Percentiles rank a stretch among this genome's conserved stretches.
phyloP scores from a whole-genome alignment of 176 grass and related monocot genomes.

The Zoysia pacifica region DNA sequence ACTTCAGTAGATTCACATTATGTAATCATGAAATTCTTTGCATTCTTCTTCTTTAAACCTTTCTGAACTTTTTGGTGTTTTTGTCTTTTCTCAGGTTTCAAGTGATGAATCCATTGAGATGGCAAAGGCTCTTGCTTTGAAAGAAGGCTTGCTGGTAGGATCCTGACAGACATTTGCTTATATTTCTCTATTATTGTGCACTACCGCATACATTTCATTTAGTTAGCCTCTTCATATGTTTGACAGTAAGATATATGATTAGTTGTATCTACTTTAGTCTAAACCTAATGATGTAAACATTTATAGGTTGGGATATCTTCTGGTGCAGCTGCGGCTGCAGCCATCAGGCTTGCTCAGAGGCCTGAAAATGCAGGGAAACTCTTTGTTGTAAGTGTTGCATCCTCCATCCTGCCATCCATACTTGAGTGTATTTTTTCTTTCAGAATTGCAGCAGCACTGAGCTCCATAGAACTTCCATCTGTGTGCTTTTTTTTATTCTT shows the following conservation, averaged over 20 bases:
- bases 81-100: slow-evolving; percentile 58
- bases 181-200: slow-evolving; percentile 1
- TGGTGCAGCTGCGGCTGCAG: slow-evolving; percentile 71
- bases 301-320: slow-evolving; percentile 91
- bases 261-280: neutral
- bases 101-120: slow-evolving; percentile 88
- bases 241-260: neutral
- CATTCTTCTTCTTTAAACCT: slow-evolving; percentile 8
- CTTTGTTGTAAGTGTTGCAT: slow-evolving; percentile 74
- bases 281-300: neutral
- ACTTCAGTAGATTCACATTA: neutral
- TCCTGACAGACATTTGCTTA: neutral
- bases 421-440: neutral
- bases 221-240: neutral
- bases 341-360: slow-evolving; percentile 69
- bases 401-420: neutral
- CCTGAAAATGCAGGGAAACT: slow-evolving; percentile 85
- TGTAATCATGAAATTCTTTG: neutral
- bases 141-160: slow-evolving; percentile 85
- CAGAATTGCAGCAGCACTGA: neutral
- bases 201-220: neutral
- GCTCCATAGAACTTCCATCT: neutral
- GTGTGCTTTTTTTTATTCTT: neutral
- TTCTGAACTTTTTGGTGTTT: slow-evolving; percentile 11
- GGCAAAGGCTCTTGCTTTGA: slow-evolving; percentile 71